Evolutionary conservation across 2,329 filamentous ascomycete genomes (phyloP), one percentile per base, ranked within the genome.

Genomic region (Metarhizium robertsii): DNA sequence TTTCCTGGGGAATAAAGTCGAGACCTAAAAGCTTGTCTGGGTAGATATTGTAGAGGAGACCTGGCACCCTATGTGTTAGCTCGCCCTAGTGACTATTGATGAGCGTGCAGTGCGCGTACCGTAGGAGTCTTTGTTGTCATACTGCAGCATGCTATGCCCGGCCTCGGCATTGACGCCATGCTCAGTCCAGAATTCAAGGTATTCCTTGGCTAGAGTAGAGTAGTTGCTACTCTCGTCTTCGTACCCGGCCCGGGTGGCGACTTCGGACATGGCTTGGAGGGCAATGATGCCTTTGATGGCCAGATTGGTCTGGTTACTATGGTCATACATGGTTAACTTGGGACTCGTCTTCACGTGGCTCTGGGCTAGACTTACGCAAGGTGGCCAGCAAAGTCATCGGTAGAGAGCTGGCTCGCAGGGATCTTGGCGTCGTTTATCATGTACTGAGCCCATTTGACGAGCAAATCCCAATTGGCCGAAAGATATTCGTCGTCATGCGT

Each of bases 231-330:
- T 77, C 55, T 88, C 81, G 7, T 73, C 73, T 0, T 73, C 64
- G 50, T 86, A 76, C 45, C 81, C 83, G 11, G 84, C 79, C 3
- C 86, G 69, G 29, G 78, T 74, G 1, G 88, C 80, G 29, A 94
- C 78, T 60, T 86, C 78, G 56, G 84, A 82, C 85, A 94, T 92
- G 54, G 89, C 89, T 64, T 87, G 84, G 67, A 94, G 87, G 8
- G 86, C 89, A 55, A 94, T 83, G 61, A 92, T 92, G 47, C 89
- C 89, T 70, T 94, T 94, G 58, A 94, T 76, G 0, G 88, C 89
- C 25, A 94, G 75, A 64, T 94, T 92, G 2, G 88, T 92, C 68
- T 92, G 88, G 59, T 92, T 84, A 4, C 66, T 69, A 2, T 7
- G 6, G 46, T 25, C 2, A 16, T 20, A 51, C 25, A 51, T 50